Evolutionary conservation across 2,329 filamentous ascomycete species (phyloP).

Genomic region (Hypoxylon sp.): DNA sequence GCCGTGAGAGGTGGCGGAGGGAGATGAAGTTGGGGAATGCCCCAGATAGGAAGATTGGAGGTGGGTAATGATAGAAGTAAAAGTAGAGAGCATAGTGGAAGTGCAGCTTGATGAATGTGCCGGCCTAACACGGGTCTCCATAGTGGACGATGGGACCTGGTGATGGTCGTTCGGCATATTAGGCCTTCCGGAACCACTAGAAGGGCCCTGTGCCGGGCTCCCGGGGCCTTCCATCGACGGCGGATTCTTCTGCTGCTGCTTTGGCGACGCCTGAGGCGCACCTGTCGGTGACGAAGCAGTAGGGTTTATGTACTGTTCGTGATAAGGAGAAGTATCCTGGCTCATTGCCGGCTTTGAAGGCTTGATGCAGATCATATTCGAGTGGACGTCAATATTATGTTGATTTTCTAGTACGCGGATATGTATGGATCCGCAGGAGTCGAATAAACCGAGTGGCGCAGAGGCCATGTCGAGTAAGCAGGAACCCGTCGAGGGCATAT

Average conservation of each 20-base stretch:
- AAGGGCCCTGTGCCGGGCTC: neutral
- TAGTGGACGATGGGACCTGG: neutral
- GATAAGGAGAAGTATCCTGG: slow-evolving; percentile 15
- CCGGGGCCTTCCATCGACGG: slow-evolving; percentile 7
- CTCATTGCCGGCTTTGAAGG: slow-evolving; percentile 34
- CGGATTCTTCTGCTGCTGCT: slow-evolving; percentile 18
- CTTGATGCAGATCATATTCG: slow-evolving; percentile 50
- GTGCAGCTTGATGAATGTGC: slow-evolving; percentile 10
- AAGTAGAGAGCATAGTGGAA: slow-evolving; percentile 9
- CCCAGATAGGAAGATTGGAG: neutral
- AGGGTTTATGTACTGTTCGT: slow-evolving; percentile 31
- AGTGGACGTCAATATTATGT: slow-evolving; percentile 44
- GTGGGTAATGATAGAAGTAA: slow-evolving; percentile 18
- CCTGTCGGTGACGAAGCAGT: slow-evolving; percentile 13
- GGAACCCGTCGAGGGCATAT: slow-evolving; percentile 45
- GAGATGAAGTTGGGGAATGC: neutral
- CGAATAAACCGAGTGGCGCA: slow-evolving; percentile 39
- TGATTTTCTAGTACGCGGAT: slow-evolving; percentile 45
- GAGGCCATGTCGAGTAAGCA: slow-evolving; percentile 51
- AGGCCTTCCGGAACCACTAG: neutral
- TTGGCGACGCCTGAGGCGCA: slow-evolving; percentile 12
- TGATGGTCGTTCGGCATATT: neutral
- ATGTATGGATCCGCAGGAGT: slow-evolving; percentile 48
- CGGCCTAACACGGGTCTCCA: slow-evolving; percentile 26
- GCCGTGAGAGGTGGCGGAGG: slow-evolving; percentile 1